Conservation (phyloP, 2,329 filamentous ascomycete genomes). For the Neofusicoccum umdonicola region DNA sequence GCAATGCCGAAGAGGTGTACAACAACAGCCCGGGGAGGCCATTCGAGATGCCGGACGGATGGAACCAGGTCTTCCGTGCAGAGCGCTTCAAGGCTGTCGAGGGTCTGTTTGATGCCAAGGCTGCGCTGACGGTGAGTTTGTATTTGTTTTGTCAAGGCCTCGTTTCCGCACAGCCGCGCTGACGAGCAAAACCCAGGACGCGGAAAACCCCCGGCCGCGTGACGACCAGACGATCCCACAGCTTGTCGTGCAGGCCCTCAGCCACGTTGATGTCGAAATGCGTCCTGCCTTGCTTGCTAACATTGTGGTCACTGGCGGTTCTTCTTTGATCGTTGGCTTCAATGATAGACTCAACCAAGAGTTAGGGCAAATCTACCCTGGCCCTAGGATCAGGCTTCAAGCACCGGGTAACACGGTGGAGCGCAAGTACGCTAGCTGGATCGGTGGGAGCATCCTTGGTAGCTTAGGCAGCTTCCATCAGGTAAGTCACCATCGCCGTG, state of each 20-base stretch:
- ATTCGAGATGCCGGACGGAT: slow-evolving; percentile 96
- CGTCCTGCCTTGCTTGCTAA: slow-evolving; percentile 80
- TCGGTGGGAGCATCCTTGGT: slow-evolving; percentile 91
- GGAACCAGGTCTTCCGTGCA: slow-evolving; percentile 89
- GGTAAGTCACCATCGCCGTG: slow-evolving; percentile 20
- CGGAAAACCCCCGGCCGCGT: slow-evolving; percentile 54
- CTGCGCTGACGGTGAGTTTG: slow-evolving; percentile 55
- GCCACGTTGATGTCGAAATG: slow-evolving; percentile 83
- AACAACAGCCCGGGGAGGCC: slow-evolving; percentile 74
- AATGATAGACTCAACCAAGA: slow-evolving; percentile 87
- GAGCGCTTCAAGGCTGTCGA: slow-evolving; percentile 86
- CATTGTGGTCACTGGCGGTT: slow-evolving; percentile 88
- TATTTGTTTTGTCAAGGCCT: neutral
- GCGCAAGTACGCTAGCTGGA: slow-evolving; percentile 89
- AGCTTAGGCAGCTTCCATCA: slow-evolving; percentile 98
- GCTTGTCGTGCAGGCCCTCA: slow-evolving; percentile 74
- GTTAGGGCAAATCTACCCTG: slow-evolving; percentile 76
- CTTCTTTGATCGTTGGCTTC: slow-evolving; percentile 84
- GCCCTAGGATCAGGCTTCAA: slow-evolving; percentile 81
- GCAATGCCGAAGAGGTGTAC: slow-evolving; percentile 71
- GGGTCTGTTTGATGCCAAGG: slow-evolving; percentile 84
- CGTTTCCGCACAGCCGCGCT: neutral
- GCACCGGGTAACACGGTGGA: slow-evolving; percentile 84
- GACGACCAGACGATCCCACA: slow-evolving; percentile 79
- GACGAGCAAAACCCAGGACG: slow-evolving; percentile 30